Conservation (phyloP, 176 grass and related monocot species). For the Thalia dealbata region DNA sequence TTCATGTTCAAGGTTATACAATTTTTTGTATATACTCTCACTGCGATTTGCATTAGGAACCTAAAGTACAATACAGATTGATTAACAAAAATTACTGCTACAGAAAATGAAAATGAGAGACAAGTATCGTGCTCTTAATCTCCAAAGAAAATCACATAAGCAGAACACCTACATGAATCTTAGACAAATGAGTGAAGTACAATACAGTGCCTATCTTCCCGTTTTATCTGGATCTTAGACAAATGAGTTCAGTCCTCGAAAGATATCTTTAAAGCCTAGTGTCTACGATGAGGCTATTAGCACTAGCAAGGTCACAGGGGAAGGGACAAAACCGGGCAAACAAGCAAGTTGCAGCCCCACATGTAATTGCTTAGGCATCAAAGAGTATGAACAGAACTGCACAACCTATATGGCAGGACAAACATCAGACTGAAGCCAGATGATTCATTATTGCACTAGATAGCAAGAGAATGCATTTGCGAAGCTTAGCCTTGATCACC, state of each 20-base stretch:
- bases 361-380: no score
- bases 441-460: no score
- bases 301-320: no score
- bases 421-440: no score
- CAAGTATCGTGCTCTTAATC: neutral
- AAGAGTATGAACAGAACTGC: no score
- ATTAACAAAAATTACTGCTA: neutral
- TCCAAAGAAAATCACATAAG: neutral
- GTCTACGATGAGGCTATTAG: no score
- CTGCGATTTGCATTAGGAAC: neutral
- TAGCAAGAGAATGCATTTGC: no score
- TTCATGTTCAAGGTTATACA: constrained; percentile 3
- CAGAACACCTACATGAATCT: neutral
- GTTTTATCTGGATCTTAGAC: neutral
- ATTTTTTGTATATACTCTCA: constrained; percentile 9
- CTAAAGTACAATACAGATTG: neutral
- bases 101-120: neutral
- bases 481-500: no score
- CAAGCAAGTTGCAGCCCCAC: no score
- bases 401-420: no score
- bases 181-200: no score
- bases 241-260: neutral
- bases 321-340: no score
- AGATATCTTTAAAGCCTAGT: neutral
- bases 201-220: neutral